Base-by-base conservation (phyloP, 768 basidiomycete genomes). In the Lepiota brunneoincarnata region DNA sequence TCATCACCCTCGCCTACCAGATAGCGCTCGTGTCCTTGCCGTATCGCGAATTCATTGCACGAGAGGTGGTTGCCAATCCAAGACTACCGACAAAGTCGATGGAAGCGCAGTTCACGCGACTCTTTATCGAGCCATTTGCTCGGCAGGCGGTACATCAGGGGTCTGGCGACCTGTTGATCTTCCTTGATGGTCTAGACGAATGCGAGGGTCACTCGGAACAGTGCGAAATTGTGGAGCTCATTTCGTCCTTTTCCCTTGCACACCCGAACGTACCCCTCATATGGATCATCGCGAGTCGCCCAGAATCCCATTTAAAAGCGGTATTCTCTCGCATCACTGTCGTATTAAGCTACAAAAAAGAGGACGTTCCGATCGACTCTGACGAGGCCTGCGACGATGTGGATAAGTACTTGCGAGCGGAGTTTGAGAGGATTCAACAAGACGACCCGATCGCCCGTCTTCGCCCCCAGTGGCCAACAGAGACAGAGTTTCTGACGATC, bases 121-220 rank as follows among this genome's bases (percentile, higher is more conserved):
- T 31, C 31, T 31, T 31, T 31, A 10, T 31, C 11, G 31, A 31
- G 7, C 38, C 38, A 14, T 49, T 49, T 12, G 36, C 20, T 4
- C 21, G 15, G 0, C 20, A 11, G 10, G 11, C 20, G 6, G 10
- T 49, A 37, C 23, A 37, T 6, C 6, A 15, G 18, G 47, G 38
- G 11, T 24, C 20, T 10, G 26, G 10, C 2, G 35, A 35, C 11
- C 54, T 35, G 37, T 63, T 9, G 44, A 63, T 21, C 58, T 67
- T 43, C 15, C 9, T 45, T 17, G 68, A 69, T 46, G 66, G 63
- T 4, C 49, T 68, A 2, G 68, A 69, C 37, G 68, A 66, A 49
- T 65, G 66, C 21, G 39, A 55, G 1, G 58, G 46, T n/a, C 23
- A 54, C 2, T 23, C 48, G 12, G 24, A 49, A 1, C 66, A 65